A percentile compares a stretch with the other conserved stretches of the same genome.
Evolutionary conservation across 129 eudicot species (phyloP).

Genomic region (Cynara cardunculus): DNA sequence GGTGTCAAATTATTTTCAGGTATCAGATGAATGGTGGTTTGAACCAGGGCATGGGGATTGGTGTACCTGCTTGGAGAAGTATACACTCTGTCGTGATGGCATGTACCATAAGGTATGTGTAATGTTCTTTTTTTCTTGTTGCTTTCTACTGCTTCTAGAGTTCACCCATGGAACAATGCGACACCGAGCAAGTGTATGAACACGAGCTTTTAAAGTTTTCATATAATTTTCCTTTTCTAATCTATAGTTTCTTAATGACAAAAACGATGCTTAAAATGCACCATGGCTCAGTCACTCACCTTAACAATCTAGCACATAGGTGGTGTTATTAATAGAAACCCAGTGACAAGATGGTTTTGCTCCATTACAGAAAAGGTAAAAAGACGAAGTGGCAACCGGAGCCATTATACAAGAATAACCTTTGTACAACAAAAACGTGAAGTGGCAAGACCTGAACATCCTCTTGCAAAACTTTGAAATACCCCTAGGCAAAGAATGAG

Average conservation of each 20-base stretch:
- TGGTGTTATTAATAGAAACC: not conserved
- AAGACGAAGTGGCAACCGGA: not conserved
- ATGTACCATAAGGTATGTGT: conserved; percentile 85
- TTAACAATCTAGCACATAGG: not conserved
- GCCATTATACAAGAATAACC: no score
- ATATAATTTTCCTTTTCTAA: not conserved
- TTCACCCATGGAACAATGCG: not conserved
- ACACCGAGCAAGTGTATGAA: not conserved
- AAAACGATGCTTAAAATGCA: not conserved
- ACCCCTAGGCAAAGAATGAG: not conserved
- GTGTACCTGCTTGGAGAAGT: conserved; percentile 95
- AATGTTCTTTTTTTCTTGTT: not conserved
- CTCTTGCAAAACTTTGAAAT: not conserved
- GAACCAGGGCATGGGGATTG: conserved; percentile 99
- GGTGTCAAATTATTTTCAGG: conserved; percentile 38
- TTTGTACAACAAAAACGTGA: no score
- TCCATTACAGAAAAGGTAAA: not conserved
- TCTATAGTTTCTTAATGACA: not conserved
- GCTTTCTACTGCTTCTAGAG: not conserved
- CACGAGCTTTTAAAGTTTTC: not conserved
- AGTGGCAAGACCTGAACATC: not conserved
- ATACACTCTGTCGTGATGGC: conserved; percentile 89
- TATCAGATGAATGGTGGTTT: conserved; percentile 88
- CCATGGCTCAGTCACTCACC: not conserved
- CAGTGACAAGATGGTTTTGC: not conserved